These are phyloP conservation scores for Sparassis latifolia DNA, from an alignment of 1,284 basidiomycete species.

Conservation along the genomic window DNA sequence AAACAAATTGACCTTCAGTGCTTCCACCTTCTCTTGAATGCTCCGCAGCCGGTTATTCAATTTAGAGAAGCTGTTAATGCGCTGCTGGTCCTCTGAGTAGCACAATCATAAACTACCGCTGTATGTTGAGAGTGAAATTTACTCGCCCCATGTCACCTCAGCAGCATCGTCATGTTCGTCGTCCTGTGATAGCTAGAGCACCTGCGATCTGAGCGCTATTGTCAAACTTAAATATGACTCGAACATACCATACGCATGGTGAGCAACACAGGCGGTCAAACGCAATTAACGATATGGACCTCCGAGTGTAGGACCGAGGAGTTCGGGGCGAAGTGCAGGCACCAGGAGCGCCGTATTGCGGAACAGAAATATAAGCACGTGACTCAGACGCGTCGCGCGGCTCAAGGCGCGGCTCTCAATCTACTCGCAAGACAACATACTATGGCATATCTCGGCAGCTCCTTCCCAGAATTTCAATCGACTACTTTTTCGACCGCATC, in stretches of 20 bases:
- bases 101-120: neutral
- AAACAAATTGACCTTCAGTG: slow-evolving; percentile 53
- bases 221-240: too few species aligned
- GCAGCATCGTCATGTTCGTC: slow-evolving; percentile 78
- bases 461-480: too few species aligned
- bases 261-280: neutral
- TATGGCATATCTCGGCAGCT: too few species aligned
- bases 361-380: too few species aligned
- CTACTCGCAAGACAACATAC: too few species aligned
- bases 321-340: too few species aligned
- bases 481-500: too few species aligned
- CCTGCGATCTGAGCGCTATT: too few species aligned
- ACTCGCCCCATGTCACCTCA: slow-evolving; percentile 89
- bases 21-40: slow-evolving; percentile 68
- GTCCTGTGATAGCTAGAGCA: slow-evolving; percentile 57
- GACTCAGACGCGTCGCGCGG: too few species aligned
- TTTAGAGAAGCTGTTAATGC: slow-evolving; percentile 91
- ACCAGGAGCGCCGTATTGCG: too few species aligned
- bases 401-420: too few species aligned
- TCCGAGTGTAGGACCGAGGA: too few species aligned
- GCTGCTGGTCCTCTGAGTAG: slow-evolving; percentile 80
- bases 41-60: slow-evolving; percentile 75
- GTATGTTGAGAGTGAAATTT: neutral
- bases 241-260: slow-evolving; percentile 46
- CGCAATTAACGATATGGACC: neutral